phyloP scores from a whole-genome alignment of 768 basidiomycete species.

The Filobasidium wieringae region DNA sequence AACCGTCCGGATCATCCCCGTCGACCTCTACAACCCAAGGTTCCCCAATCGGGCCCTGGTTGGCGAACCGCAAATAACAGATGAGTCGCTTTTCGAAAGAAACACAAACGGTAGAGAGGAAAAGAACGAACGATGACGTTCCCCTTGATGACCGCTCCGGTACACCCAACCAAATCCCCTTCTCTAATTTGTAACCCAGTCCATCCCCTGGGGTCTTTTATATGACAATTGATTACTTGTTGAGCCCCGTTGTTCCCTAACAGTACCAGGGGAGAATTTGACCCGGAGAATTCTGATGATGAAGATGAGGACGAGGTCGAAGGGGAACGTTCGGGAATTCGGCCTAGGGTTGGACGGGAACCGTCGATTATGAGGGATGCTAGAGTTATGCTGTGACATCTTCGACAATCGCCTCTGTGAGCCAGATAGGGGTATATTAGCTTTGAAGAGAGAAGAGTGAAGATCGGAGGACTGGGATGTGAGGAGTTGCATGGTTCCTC shows the following conservation, averaged over 20 bases:
- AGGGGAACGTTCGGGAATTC: conserved; percentile 17
- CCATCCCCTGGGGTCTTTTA: conserved; percentile 37
- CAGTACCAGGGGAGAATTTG: conserved; percentile 24
- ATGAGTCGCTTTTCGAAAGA: no score
- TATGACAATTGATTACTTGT: conserved; percentile 22
- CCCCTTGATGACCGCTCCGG: conserved; percentile 30
- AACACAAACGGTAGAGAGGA: background rate
- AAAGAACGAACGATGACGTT: conserved; percentile 30
- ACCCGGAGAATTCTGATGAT: background rate
- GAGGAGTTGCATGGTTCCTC: background rate
- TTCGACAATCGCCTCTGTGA: conserved; percentile 35
- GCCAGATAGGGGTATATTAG: background rate
- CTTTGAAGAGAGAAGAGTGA: background rate
- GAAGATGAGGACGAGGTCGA: background rate
- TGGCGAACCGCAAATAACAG: background rate
- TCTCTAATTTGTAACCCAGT: conserved; percentile 39
- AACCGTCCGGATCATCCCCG: conserved; percentile 37
- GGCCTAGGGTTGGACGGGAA: conserved; percentile 31
- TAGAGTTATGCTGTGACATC: conserved; percentile 34
- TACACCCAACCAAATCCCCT: conserved; percentile 36
- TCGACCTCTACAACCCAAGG: conserved; percentile 37
- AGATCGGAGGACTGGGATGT: no score
- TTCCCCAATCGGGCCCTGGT: conserved; percentile 38
- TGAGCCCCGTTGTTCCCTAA: conserved; percentile 37
- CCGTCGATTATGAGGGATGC: conserved; percentile 38